A percentile compares a stretch with the other conserved stretches of the same genome.
Conservation (phyloP, 1,284 basidiomycete species). For the Coniferiporia weirii region DNA sequence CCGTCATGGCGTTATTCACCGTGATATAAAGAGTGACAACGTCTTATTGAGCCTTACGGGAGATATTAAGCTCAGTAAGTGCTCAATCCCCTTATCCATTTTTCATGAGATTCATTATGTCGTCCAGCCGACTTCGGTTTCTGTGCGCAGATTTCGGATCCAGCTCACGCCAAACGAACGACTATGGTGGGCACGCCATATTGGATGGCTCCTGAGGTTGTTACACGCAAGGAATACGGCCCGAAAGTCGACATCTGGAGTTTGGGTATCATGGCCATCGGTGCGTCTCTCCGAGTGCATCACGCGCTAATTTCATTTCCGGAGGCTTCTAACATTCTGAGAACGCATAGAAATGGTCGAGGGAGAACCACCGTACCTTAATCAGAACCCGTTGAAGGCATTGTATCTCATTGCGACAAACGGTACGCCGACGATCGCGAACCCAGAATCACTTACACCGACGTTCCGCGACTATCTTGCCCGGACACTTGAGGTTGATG, state of each 20-base stretch:
- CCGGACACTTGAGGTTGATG: slow-evolving; percentile 90
- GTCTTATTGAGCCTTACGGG: slow-evolving; percentile 89
- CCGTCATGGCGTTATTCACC: slow-evolving; percentile 91
- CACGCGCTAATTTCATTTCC: neutral
- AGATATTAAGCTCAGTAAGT: slow-evolving; percentile 95
- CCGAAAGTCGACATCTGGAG: slow-evolving; percentile 99
- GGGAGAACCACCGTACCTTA: slow-evolving; percentile 96
- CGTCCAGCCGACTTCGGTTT: slow-evolving; percentile 95
- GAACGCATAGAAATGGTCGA: slow-evolving; percentile 88
- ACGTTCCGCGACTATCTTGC: slow-evolving; percentile 92
- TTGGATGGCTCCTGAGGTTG: slow-evolving; percentile 99
- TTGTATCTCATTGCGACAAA: slow-evolving; percentile 97
- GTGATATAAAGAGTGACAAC: slow-evolving; percentile 98
- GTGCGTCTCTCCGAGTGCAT: slow-evolving; percentile 36
- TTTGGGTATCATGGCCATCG: slow-evolving; percentile 98
- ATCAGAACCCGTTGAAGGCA: slow-evolving; percentile 94
- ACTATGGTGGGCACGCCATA: slow-evolving; percentile 99
- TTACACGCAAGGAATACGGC: slow-evolving; percentile 97
- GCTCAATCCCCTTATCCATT: neutral
- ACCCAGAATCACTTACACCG: slow-evolving; percentile 83
- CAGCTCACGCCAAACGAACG: slow-evolving; percentile 85
- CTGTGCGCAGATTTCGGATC: slow-evolving; percentile 95
- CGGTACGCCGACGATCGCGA: slow-evolving; percentile 95
- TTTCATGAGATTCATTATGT: neutral
- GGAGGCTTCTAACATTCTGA: slow-evolving; percentile 8